phyloP scores from a whole-genome alignment of 441 rosid genomes.

The Aleurites moluccanus region DNA sequence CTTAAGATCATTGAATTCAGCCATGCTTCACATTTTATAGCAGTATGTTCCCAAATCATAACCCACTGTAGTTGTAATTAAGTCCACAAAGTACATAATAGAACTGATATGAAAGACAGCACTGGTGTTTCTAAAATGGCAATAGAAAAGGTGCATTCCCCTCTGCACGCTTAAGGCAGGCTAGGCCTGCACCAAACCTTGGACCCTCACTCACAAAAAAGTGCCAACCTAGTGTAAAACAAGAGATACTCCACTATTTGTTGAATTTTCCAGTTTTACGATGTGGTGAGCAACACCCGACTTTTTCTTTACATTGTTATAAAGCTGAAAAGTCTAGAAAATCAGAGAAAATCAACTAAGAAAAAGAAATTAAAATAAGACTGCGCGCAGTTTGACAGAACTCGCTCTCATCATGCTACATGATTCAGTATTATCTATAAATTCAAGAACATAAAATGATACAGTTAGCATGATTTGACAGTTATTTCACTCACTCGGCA shows the following conservation, averaged over 20 bases:
- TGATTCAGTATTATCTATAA: not conserved
- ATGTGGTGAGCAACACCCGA: not conserved
- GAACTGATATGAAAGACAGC: not conserved
- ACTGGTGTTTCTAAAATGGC: not conserved
- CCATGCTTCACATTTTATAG: not conserved
- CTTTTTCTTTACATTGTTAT: not conserved
- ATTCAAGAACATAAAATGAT: not conserved
- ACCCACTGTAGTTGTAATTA: not conserved
- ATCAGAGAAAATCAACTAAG: no score
- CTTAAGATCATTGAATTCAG: not conserved
- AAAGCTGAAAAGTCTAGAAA: not conserved
- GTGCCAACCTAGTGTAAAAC: not conserved
- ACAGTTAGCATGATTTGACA: not conserved
- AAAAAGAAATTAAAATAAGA: not conserved
- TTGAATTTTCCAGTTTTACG: not conserved
- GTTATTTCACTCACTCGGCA: not conserved
- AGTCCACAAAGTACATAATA: not conserved
- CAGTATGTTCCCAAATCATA: not conserved
- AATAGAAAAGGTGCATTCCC: not conserved
- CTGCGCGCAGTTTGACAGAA: not conserved
- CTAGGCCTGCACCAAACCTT: not conserved
- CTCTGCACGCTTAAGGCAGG: not conserved
- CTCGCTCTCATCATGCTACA: constrained; percentile 1
- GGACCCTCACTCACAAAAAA: not conserved
- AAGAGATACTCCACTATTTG: not conserved